Evolutionary conservation across 2,329 filamentous ascomycete genomes (phyloP), one percentile per base, ranked within the genome.

Genomic region (Colletotrichum tropicale): DNA sequence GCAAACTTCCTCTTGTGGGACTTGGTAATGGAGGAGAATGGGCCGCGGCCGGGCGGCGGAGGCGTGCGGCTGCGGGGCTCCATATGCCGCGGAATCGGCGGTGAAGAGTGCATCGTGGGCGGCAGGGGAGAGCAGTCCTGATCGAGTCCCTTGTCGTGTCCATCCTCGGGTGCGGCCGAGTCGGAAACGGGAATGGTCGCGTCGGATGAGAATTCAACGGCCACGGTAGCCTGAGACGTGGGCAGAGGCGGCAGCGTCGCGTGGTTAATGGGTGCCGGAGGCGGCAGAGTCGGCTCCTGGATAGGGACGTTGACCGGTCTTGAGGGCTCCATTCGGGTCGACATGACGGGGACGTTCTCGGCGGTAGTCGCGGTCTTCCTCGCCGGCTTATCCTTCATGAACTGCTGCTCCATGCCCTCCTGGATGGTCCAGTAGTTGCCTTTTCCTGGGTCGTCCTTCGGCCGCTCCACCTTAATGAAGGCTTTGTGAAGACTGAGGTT

Each of bases 341-440:
- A 89, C 87, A 92, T 91, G 78, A 91, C 87, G 38, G 90, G 87
- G 6, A 91, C 82, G 80, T 89, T 93, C 83, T 90, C 92, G 77
- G 86, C 90, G 78, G 86, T 89, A 76, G 86, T 89, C 70, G 85
- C 87, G 71, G 87, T 84, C 82, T 93, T 93, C 77, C 93, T 89
- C 24, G 88, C 85, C 8, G 93, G 90, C 88, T 96, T 98, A 82
- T 98, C 94, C 85, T 96, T 97, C 85, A 98, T 90, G 83, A 98
- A 98, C 79, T 95, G 93, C 76, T 92, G 90, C 86, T 98, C 97
- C 86, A 95, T 95, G 21, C 96, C 96, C n/a, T 93, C 90, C 81
- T 96, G 93, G 81, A 99, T 98, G 58, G 93, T 92, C 97, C 97
- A 98, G 87, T 98, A 98, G 85, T 98, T 96, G 58, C 97, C 97